Conservation (phyloP, 2,329 filamentous ascomycete genomes). For the Thelonectria discophora region DNA sequence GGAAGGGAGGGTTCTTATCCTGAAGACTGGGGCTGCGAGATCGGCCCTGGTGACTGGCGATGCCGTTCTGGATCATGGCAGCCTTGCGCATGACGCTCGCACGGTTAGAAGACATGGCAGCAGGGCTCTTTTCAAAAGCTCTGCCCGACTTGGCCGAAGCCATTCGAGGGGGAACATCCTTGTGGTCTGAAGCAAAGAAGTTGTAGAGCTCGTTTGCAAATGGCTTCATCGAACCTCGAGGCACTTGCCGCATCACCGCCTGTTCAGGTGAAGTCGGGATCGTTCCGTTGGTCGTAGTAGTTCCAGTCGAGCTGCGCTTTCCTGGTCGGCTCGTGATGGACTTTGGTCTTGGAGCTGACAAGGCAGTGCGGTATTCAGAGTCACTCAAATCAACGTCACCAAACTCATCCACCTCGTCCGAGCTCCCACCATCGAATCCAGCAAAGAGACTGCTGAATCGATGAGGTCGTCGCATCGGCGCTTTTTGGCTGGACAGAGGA, state of each 20-base stretch:
- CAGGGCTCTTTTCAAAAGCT: conserved; percentile 51
- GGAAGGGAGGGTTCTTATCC: conserved; percentile 81
- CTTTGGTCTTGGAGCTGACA: conserved; percentile 69
- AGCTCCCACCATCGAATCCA: conserved; percentile 78
- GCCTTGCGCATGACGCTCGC: conserved; percentile 76
- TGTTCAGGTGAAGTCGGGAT: conserved; percentile 56
- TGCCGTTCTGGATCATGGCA: conserved; percentile 82
- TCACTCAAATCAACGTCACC: conserved; percentile 70
- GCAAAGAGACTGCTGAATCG: conserved; percentile 87
- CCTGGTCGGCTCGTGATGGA: conserved; percentile 48
- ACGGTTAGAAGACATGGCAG: conserved; percentile 51
- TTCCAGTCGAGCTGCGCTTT: conserved; percentile 53
- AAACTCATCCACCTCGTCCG: conserved; percentile 72
- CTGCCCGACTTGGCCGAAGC: conserved; percentile 46
- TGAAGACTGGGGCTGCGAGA: conserved; percentile 72
- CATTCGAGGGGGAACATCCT: conserved; percentile 37
- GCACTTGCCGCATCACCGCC: conserved; percentile 41
- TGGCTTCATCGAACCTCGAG: conserved; percentile 45
- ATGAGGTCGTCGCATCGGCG: conserved; percentile 73
- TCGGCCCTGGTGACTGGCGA: conserved; percentile 72
- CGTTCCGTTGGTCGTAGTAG: conserved; percentile 43
- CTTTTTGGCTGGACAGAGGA: conserved; percentile 68
- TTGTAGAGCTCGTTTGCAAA: conserved; percentile 56
- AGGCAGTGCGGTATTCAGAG: conserved; percentile 71
- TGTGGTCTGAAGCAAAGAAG: conserved; percentile 52